Conservation (phyloP, 2,329 filamentous ascomycete species). For the Lojkania enalia region DNA sequence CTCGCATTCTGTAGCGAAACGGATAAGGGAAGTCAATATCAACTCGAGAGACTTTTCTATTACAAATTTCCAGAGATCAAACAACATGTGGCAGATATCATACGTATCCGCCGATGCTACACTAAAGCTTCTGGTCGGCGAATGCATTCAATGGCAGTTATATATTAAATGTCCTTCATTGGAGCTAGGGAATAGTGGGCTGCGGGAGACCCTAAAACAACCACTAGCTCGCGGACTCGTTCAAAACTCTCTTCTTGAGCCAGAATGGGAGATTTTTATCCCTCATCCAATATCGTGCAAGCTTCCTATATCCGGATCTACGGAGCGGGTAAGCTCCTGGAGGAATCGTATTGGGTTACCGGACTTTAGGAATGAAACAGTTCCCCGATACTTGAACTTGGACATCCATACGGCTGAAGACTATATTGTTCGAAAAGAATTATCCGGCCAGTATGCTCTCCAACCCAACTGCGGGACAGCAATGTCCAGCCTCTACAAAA, state of each 20-base stretch:
- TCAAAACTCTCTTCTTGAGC: slow-evolving; percentile 14
- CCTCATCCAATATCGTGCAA: slow-evolving; percentile 12
- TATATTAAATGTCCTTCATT: slow-evolving; percentile 47
- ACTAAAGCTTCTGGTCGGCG: slow-evolving; percentile 49
- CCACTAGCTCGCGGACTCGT: slow-evolving; percentile 27
- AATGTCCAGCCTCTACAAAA: slow-evolving; percentile 58
- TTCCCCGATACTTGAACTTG: slow-evolving; percentile 50
- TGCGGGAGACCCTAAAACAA: slow-evolving; percentile 46
- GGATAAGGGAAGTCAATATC: slow-evolving; percentile 15
- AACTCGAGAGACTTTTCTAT: slow-evolving; percentile 19
- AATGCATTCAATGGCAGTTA: slow-evolving; percentile 49
- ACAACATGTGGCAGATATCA: slow-evolving; percentile 47
- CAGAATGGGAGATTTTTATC: slow-evolving; percentile 29
- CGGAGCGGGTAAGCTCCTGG: slow-evolving; percentile 38
- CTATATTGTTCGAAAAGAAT: slow-evolving; percentile 39
- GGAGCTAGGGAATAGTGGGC: slow-evolving; percentile 44
- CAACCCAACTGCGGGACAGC: slow-evolving; percentile 63
- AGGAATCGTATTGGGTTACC: slow-evolving; percentile 42
- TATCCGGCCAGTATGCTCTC: slow-evolving; percentile 56
- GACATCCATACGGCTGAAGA: slow-evolving; percentile 30
- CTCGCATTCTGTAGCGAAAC: slow-evolving; percentile 13
- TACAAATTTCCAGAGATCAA: slow-evolving; percentile 20
- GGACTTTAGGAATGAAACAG: slow-evolving; percentile 45
- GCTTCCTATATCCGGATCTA: slow-evolving; percentile 25
- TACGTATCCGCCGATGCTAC: slow-evolving; percentile 47